These are phyloP conservation scores for Sutorius eximius DNA, from an alignment of 1,284 basidiomycete species.

Conservation along the genomic window DNA sequence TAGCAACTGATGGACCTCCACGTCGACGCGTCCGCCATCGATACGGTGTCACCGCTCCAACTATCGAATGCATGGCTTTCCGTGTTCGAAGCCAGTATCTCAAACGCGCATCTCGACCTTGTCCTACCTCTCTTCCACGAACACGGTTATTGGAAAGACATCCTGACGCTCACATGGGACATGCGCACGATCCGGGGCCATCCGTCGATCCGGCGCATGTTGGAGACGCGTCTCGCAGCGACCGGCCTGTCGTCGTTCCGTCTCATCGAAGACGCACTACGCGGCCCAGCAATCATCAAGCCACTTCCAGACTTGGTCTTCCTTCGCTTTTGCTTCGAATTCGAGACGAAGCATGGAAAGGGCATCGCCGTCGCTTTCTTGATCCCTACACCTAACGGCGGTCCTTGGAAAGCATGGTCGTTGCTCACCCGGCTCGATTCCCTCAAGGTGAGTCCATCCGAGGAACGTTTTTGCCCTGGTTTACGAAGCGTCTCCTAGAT, in stretches of 20 bases:
- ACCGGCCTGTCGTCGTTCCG: constrained; percentile 30
- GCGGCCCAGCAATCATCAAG: constrained; percentile 16
- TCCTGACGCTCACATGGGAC: constrained; percentile 32
- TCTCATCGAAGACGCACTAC: constrained; percentile 15
- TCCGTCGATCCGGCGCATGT: constrained; percentile 17
- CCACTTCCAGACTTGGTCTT: constrained; percentile 23
- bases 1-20: constrained; percentile 6
- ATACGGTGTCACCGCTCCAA: constrained; percentile 12
- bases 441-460: constrained; percentile 35
- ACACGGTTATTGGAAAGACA: constrained; percentile 31
- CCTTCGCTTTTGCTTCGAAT: constrained; percentile 24
- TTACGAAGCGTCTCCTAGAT: constrained; percentile 10
- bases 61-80: constrained; percentile 27
- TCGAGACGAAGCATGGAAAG: constrained; percentile 26
- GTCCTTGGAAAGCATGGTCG: constrained; percentile 31
- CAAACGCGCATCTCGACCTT: constrained; percentile 17
- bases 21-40: constrained; percentile 12
- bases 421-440: constrained; percentile 48
- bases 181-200: constrained; percentile 27
- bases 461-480: neutral
- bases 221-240: constrained; percentile 19
- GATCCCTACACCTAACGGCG: constrained; percentile 13
- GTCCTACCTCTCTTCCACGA: constrained; percentile 22
- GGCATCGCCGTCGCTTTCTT: constrained; percentile 22
- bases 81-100: constrained; percentile 26